Evolutionary conservation across 2,329 filamentous ascomycete genomes (phyloP), one percentile per base, ranked within the genome.

Genomic region (Claviceps arundinis): DNA sequence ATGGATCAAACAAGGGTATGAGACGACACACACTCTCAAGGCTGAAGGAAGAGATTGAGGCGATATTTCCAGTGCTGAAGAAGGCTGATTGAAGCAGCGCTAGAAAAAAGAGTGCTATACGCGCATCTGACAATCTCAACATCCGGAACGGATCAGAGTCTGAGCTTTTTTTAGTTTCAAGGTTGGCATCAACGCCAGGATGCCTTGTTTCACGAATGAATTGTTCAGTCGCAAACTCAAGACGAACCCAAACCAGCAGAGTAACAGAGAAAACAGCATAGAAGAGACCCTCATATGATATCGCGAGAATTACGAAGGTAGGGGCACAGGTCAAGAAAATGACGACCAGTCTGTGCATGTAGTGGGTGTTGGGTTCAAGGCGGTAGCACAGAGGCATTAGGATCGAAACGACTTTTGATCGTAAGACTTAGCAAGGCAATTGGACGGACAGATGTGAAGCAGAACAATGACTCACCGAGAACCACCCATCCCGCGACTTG

Each of bases 211-310:
- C 13, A 14, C 34, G n/a, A 17, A 11, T 43, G 11, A 22, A 43
- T 26, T 42, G 48, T 4, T 37, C 50, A 22, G 17, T 38, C 16
- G 49, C 30, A 34, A 16, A 51, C 66, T 98, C 93, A 1, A 98
- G 76, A n/a, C 84, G 82, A 37, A 96, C 87, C 93, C 93, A 98
- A 52, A 84, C 82, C 50, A 95, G 75, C 5, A 98, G 72, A 22
- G 84, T 87, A 51, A 85, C 73, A 62, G 84, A 89, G 68, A 96
- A 98, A 11, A 85, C 82, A 54, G 96, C 81, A 68, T 97, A 98
- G 67, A 98, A 98, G 2, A 98, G 76, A 0, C 91, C 91, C 68
- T 98, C 93, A 70, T 95, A 98, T 0, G 91, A 96, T 60, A 97
- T 96, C 7, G 90, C 95, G 49, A 98, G 80, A 61, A 98, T 91